Base-by-base conservation (phyloP, 2,329 filamentous ascomycete genomes). In the Tolypocladium paradoxum region DNA sequence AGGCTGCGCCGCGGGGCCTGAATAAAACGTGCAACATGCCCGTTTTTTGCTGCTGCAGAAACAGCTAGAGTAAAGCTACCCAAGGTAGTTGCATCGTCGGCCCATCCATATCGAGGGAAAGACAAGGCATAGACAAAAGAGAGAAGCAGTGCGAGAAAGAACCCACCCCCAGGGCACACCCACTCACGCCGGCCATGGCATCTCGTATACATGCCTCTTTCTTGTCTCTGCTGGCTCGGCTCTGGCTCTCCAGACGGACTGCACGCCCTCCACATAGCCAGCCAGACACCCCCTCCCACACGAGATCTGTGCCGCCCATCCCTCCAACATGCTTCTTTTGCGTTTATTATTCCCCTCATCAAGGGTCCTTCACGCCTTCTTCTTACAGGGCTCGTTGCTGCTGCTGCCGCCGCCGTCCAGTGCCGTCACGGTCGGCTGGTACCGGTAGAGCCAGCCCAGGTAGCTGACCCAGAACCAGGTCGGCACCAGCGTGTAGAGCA, bases 401-500 rank as follows among this genome's bases (percentile, higher is more conserved):
- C 34, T 29, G 37, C 48, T 29, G 37, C 38, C 20, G 29, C 22
- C 33, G 36, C 48, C 22, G 22, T 27, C 37, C 29, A 56, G 52
- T 1, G 49, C 49, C 11, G 46, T 22, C 31, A 56, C 54, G 5
- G 34, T 54, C 14, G 58, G 58, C 40, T 60, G 58, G 37, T 58
- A 55, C 7, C 50, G 40, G 52, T 60, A 60, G 31, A 58, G 52
- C 54, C 56, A 60, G 18, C 53, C 40, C 16, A 60, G 52, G 31
- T 57, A 60, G 40, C 53, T 54, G 16, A 60, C 20, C 56, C 56
- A 60, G 24, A 51, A 48, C 52, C 53, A 54, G 24, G 51, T 36
- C 29, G 58, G 58, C 20, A 58, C 38, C 31, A 55, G 40, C 9
- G 50, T 55, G 53, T 60, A 60, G 36, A 58, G 36, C 33, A 60